These are phyloP conservation scores for Aspergillus fijiensis DNA, from an alignment of 2,329 filamentous ascomycete species.

Conservation along the genomic window DNA sequence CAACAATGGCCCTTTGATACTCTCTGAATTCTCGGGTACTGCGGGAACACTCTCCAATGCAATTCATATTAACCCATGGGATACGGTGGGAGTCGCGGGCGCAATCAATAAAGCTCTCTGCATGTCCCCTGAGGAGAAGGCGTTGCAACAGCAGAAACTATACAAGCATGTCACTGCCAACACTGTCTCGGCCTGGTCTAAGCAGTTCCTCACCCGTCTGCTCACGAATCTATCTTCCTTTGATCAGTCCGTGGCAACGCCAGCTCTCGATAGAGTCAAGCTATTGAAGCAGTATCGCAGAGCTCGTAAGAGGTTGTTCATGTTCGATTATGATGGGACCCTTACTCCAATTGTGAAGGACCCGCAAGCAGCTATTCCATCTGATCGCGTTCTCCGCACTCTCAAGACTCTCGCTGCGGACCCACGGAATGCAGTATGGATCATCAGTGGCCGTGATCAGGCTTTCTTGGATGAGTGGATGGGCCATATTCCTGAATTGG, in stretches of 20 bases:
- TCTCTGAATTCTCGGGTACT: conserved; percentile 95
- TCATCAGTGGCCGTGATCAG: conserved; percentile 93
- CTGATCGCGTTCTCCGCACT: conserved; percentile 75
- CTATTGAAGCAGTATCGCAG: conserved; percentile 72
- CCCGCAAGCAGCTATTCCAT: conserved; percentile 83
- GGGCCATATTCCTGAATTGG: conserved; percentile 83
- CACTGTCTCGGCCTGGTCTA: conserved; percentile 84
- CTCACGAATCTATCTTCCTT: conserved; percentile 77
- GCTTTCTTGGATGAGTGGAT: conserved; percentile 87
- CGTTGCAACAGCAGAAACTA: conserved; percentile 68
- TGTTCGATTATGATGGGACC: conserved; percentile 99
- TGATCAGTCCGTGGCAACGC: conserved; percentile 73
- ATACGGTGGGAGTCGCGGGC: conserved; percentile 77
- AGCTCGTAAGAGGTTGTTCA: conserved; percentile 80
- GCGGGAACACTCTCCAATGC: conserved; percentile 81
- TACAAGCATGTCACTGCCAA: conserved; percentile 83
- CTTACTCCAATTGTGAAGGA: conserved; percentile 93
- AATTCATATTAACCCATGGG: conserved; percentile 97
- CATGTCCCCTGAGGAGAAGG: conserved; percentile 67
- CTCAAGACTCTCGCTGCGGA: conserved; percentile 78
- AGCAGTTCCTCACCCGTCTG: conserved; percentile 73
- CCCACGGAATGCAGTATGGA: conserved; percentile 88
- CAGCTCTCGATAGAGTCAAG: conserved; percentile 72
- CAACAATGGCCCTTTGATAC: conserved; percentile 80
- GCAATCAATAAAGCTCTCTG: conserved; percentile 79